phyloP scores from a whole-genome alignment of 208 protist genomes.

The Lotmaria passim region DNA sequence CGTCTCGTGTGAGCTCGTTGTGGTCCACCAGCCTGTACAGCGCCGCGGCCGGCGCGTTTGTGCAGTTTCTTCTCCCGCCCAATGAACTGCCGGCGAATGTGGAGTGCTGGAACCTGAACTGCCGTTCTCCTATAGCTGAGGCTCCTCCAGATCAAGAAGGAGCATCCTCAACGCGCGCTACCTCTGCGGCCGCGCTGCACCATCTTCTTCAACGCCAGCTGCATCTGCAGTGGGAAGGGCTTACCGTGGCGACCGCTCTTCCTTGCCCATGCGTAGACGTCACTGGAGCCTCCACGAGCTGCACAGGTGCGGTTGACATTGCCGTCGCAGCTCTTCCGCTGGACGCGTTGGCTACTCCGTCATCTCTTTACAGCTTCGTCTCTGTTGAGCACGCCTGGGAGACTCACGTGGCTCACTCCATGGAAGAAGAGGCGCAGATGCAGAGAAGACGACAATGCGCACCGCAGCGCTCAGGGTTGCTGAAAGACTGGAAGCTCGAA shows the following conservation, averaged over 20 bases:
- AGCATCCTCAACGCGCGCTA: too few relatives aligned
- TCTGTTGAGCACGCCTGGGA: conserved; percentile 52
- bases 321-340: conserved; percentile 39
- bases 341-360: background rate
- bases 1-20: conserved; percentile 3
- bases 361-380: conserved; percentile 48
- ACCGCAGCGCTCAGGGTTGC: background rate
- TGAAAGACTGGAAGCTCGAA: conserved; percentile 18
- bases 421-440: background rate
- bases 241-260: conserved; percentile 10
- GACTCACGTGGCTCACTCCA: conserved; percentile 26
- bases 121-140: background rate
- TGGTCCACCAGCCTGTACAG: conserved; percentile 21
- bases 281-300: too few relatives aligned
- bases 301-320: conserved; percentile 2
- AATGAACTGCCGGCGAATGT: background rate
- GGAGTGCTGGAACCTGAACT: background rate
- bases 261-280: background rate
- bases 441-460: background rate
- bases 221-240: conserved; percentile 32
- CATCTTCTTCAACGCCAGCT: conserved; percentile 31
- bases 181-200: conserved; percentile 12
- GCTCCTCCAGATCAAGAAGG: background rate
- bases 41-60: conserved; percentile 3
- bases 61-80: conserved; percentile 18